Percentiles rank a stretch among this genome's conserved stretches.
Conservation (phyloP, 2,329 filamentous ascomycete species). For the Aspergillus sp. region DNA sequence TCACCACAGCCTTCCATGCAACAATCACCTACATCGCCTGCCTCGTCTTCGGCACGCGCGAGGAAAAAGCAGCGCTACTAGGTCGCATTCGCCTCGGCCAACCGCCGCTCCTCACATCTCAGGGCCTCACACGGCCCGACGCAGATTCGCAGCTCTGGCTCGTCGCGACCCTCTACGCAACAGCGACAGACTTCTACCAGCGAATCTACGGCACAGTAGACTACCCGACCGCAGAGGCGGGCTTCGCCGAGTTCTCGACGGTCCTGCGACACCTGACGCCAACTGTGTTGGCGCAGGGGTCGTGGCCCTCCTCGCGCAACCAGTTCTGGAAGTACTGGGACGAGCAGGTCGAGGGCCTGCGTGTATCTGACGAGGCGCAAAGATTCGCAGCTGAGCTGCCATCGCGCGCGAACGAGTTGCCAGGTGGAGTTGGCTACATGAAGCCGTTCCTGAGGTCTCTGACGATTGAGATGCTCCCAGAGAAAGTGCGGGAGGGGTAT, state of each 20-base stretch:
- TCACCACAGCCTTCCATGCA: constrained; percentile 30
- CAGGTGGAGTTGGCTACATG: constrained; percentile 29
- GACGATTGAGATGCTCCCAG: constrained; percentile 37
- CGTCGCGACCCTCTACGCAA: constrained; percentile 36
- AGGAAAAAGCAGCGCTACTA: constrained; percentile 31
- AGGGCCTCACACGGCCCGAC: constrained; percentile 15
- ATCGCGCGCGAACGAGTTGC: constrained; percentile 23
- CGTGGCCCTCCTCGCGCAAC: constrained; percentile 32
- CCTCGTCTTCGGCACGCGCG: constrained; percentile 31
- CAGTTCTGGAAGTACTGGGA: constrained; percentile 41
- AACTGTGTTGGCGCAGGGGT: constrained; percentile 23
- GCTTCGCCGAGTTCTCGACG: constrained; percentile 30
- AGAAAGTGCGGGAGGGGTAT: constrained; percentile 32
- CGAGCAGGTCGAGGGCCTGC: constrained; percentile 27
- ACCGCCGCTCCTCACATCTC: constrained; percentile 23
- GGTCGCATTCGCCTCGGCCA: constrained; percentile 23
- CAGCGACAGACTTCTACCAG: constrained; percentile 38
- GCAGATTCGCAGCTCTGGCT: constrained; percentile 32
- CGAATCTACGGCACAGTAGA: constrained; percentile 35
- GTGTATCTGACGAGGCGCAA: constrained; percentile 30
- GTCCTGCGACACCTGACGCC: constrained; percentile 22
- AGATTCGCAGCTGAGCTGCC: constrained; percentile 30
- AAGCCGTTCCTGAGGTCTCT: constrained; percentile 32
- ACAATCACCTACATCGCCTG: constrained; percentile 36
- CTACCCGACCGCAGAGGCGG: constrained; percentile 31